Conservation (phyloP, 2,329 filamentous ascomycete species). For the Colletotrichum siamense region DNA sequence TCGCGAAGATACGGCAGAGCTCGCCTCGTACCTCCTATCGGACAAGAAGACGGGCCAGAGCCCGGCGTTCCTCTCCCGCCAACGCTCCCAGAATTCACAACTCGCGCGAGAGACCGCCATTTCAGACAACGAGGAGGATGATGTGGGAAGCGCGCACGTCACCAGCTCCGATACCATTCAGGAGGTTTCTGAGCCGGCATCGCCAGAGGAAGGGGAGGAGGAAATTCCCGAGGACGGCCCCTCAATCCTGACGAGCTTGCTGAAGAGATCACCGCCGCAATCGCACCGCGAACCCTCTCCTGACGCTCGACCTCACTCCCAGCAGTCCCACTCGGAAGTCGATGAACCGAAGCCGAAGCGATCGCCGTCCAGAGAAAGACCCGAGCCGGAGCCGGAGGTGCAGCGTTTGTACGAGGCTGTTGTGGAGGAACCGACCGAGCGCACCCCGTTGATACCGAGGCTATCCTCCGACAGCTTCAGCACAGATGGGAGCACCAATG, state of each 20-base stretch:
- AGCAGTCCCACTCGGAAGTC: not conserved
- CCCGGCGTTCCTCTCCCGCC: slow-evolving; percentile 50
- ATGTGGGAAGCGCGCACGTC: slow-evolving; percentile 20
- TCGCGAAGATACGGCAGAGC: slow-evolving; percentile 84
- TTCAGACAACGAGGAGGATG: slow-evolving; percentile 31
- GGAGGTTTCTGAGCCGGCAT: slow-evolving; percentile 65
- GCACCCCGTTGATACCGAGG: slow-evolving; percentile 51
- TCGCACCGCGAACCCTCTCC: slow-evolving; percentile 29
- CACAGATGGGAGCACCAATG: slow-evolving; percentile 30
- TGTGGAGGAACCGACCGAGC: slow-evolving; percentile 39
- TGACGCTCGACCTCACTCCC: slow-evolving; percentile 26
- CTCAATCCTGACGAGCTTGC: slow-evolving; percentile 54
- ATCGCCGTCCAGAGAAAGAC: not conserved
- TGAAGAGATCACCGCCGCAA: slow-evolving; percentile 54
- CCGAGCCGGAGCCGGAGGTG: slow-evolving; percentile 19
- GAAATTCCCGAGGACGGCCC: slow-evolving; percentile 35
- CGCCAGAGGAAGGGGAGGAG: slow-evolving; percentile 42
- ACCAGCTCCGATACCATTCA: slow-evolving; percentile 56
- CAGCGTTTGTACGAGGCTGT: slow-evolving; percentile 1
- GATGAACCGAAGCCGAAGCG: slow-evolving; percentile 13
- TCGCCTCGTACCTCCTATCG: slow-evolving; percentile 82
- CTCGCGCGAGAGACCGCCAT: slow-evolving; percentile 27
- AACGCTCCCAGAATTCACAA: slow-evolving; percentile 39
- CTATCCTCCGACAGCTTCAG: slow-evolving; percentile 31
- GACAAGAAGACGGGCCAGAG: slow-evolving; percentile 56